These are phyloP conservation scores for Apiotrichum domesticum DNA, from an alignment of 1,284 basidiomycete genomes.

Conservation along the genomic window DNA sequence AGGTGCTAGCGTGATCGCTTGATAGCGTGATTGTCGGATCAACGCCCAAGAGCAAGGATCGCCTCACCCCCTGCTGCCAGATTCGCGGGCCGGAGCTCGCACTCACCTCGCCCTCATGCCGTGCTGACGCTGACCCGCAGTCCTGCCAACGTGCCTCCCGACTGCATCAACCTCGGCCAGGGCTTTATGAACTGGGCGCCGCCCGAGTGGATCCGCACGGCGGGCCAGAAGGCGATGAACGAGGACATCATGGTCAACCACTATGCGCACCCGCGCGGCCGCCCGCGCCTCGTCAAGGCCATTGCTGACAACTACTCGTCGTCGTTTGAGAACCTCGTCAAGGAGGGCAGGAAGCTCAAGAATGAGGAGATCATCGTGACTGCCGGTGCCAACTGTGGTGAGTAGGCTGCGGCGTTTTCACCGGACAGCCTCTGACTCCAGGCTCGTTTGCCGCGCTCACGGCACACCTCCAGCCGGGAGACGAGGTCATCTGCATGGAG, in stretches of 20 bases:
- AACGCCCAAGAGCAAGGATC: too few relatives aligned
- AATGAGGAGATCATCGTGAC: constrained; percentile 90
- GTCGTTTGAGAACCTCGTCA: constrained; percentile 53
- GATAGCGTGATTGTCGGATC: too few relatives aligned
- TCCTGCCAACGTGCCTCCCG: constrained; percentile 71
- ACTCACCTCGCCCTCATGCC: too few relatives aligned
- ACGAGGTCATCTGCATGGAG: constrained; percentile 98
- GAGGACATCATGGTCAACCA: constrained; percentile 65
- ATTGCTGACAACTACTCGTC: constrained; percentile 71
- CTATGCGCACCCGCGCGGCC: constrained; percentile 85
- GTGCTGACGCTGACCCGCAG: constrained; percentile 47
- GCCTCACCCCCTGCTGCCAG: too few relatives aligned
- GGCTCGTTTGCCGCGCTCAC: constrained; percentile 85
- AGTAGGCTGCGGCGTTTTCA: constrained; percentile 11
- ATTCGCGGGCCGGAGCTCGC: not conserved
- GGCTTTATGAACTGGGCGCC: constrained; percentile 84
- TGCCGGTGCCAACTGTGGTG: constrained; percentile 92
- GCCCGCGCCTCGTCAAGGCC: constrained; percentile 75
- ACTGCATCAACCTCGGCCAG: constrained; percentile 87
- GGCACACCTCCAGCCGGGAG: constrained; percentile 80
- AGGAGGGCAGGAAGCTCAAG: constrained; percentile 61
- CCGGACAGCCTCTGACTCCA: constrained; percentile 32
- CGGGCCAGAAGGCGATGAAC: constrained; percentile 65
- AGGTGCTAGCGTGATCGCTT: too few relatives aligned
- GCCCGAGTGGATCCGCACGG: constrained; percentile 72